Percentiles rank a stretch among this genome's conserved stretches.
These are phyloP conservation scores for Tolypocladium paradoxum DNA, from an alignment of 2,329 filamentous ascomycete species.

Conservation along the genomic window DNA sequence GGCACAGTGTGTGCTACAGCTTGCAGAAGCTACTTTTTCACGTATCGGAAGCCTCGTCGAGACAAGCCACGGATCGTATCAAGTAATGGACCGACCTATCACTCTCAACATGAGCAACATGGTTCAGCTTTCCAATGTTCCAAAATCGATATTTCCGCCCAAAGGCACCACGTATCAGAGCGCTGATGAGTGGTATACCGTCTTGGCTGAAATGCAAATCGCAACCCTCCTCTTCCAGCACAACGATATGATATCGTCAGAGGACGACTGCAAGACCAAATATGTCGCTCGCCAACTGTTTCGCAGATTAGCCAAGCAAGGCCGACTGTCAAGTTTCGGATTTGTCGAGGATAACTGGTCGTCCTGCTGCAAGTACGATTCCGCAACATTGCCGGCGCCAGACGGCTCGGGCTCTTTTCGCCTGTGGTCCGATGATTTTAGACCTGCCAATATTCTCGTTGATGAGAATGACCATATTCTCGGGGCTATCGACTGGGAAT, in stretches of 20 bases:
- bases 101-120: constrained; percentile 32
- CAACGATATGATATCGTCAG: constrained; percentile 24
- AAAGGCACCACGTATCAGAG: constrained; percentile 11
- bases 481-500: constrained; percentile 30
- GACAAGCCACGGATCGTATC: constrained; percentile 11
- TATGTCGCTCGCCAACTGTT: constrained; percentile 31
- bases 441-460: constrained; percentile 20
- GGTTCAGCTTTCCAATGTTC: constrained; percentile 15
- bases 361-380: constrained; percentile 5
- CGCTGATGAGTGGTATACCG: constrained; percentile 25
- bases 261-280: constrained; percentile 30
- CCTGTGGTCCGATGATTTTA: constrained; percentile 25
- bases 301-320: constrained; percentile 19
- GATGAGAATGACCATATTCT: constrained; percentile 11
- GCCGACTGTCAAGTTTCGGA: constrained; percentile 14
- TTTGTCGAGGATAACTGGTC: constrained; percentile 21
- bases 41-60: constrained; percentile 27
- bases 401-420: constrained; percentile 9
- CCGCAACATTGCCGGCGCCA: constrained; percentile 6
- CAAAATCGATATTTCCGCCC: constrained; percentile 9
- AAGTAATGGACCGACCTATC: constrained; percentile 22
- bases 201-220: constrained; percentile 30
- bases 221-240: constrained; percentile 27
- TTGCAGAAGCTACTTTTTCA: constrained; percentile 21
- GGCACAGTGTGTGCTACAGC: constrained; percentile 26